Percentiles rank a stretch among this genome's conserved stretches.
Evolutionary conservation across 2,329 filamentous ascomycete genomes (phyloP).

Genomic region (Aureobasidium subglaciale): DNA sequence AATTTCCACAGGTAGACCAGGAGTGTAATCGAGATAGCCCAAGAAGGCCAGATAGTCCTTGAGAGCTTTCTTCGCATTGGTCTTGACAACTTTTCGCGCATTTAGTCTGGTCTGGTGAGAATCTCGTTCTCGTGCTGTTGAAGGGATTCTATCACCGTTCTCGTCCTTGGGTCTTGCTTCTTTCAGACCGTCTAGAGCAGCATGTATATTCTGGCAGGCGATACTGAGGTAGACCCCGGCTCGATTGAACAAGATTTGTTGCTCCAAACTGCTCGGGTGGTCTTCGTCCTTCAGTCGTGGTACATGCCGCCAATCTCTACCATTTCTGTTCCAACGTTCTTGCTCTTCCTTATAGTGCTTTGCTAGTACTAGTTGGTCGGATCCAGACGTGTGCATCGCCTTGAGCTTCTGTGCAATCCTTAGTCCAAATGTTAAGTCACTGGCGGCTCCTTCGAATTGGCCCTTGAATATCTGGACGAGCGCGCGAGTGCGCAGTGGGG

Average conservation of each 20-base stretch:
- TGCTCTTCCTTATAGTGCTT: conserved; percentile 35
- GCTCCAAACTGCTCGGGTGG: conserved; percentile 67
- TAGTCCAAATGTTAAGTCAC: conserved; percentile 64
- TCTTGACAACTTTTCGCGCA: conserved; percentile 62
- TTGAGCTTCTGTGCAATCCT: conserved; percentile 41
- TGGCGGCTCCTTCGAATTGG: conserved; percentile 61
- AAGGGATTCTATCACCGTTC: background rate
- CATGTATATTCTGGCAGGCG: conserved; percentile 58
- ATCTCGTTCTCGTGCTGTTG: conserved; percentile 22
- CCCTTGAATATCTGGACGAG: conserved; percentile 69
- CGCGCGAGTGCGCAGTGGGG: conserved; percentile 65
- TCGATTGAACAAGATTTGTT: conserved; percentile 69
- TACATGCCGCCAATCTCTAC: conserved; percentile 43
- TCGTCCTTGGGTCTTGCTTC: conserved; percentile 29
- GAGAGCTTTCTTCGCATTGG: conserved; percentile 67
- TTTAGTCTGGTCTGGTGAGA: conserved; percentile 41
- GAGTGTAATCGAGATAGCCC: conserved; percentile 70
- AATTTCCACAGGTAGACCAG: conserved; percentile 55
- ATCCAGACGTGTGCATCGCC: conserved; percentile 39
- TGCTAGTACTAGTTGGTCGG: conserved; percentile 47
- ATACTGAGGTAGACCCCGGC: conserved; percentile 65
- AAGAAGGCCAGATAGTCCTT: conserved; percentile 69
- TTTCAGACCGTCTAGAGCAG: conserved; percentile 46
- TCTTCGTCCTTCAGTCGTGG: conserved; percentile 52
- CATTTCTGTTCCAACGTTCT: conserved; percentile 31